Evolutionary conservation across 805 yeast genomes (phyloP), one percentile per base, ranked within the genome.

Genomic region (Kuraishia ogatae): DNA sequence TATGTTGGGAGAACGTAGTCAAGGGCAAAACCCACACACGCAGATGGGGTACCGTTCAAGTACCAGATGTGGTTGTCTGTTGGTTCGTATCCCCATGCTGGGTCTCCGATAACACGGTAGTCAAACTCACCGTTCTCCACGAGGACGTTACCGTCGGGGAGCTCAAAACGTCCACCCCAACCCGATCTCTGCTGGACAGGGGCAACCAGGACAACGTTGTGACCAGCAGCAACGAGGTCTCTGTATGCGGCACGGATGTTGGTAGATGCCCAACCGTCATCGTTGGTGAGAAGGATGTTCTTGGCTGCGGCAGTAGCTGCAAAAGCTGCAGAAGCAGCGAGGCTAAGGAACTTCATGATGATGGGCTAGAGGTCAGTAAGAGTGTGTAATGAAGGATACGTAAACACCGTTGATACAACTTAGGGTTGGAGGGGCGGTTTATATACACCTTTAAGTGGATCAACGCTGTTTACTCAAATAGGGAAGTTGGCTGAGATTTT

Each of bases 261-360:
- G 51, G 84, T 77, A 4, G 83, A 68, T 2, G 77, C 78, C 80
- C 81, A 81, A 20, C 80, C 76, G 59, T 81, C 85, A 62, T 81
- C 85, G 61, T 81, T 80, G 57, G 84, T 75, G 47, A 79, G 68
- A 21, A 80, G 64, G 57, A 78, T 75, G 63, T 77, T 75, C 60
- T 73, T 73, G 28, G 75, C 70, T 8, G 61, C 54, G 26, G 58
- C 61, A 11, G 57, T 26, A 8, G 61, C 35, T 10, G 53, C 48
- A 19, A 59, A 51, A 8, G 56, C 51, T 23, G 59, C 28, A 6
- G 28, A n/a, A 19, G 51, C 51, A 49, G 35, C 28, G n/a, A 49
- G 35, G 19, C 28, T 22, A 23, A 28, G 20, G 28, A 49, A 23
- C 29, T 22, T 20, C 49, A 47, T 47, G 5, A 3, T 47, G 10